phyloP scores from a whole-genome alignment of 495 filamentous ascomycete species.

The Lasiosphaeria hispida region DNA sequence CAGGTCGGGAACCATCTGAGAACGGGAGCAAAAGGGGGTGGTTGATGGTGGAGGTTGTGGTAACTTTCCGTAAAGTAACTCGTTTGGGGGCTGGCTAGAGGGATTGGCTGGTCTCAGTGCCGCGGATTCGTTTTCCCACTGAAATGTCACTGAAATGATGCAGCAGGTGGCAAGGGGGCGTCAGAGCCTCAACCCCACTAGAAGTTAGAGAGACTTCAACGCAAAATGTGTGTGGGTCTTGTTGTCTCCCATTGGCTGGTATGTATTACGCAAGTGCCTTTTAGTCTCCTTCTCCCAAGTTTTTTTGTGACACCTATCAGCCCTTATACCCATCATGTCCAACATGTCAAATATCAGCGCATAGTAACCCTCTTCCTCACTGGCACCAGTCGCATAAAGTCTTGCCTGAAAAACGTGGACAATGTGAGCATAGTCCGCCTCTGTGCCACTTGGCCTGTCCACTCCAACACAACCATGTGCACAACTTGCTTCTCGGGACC shows the following conservation, averaged over 20 bases:
- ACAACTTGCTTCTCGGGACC: neutral
- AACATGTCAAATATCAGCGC: too few relatives aligned
- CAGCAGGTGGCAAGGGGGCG: neutral
- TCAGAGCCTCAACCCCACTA: conserved; percentile 1
- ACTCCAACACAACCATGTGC: conserved; percentile 16
- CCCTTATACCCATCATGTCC: too few relatives aligned
- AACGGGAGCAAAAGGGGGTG: neutral
- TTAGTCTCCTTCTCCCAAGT: too few relatives aligned
- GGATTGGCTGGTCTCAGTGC: neutral
- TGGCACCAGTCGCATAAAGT: neutral
- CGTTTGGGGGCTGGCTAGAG: neutral
- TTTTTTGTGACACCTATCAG: too few relatives aligned
- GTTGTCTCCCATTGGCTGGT: too few relatives aligned
- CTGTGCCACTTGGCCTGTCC: neutral
- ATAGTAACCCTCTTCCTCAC: neutral
- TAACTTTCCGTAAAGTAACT: neutral
- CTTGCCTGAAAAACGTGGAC: neutral
- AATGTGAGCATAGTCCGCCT: conserved; percentile 14
- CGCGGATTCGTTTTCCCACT: conserved; percentile 2
- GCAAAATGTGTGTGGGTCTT: too few relatives aligned
- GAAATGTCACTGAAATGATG: neutral
- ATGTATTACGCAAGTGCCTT: too few relatives aligned
- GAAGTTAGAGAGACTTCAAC: too few relatives aligned
- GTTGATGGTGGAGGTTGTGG: neutral
- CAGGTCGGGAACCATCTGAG: conserved; percentile 14